Base-by-base conservation (phyloP, 495 filamentous ascomycete species). In the Delitschia confertaspora region DNA sequence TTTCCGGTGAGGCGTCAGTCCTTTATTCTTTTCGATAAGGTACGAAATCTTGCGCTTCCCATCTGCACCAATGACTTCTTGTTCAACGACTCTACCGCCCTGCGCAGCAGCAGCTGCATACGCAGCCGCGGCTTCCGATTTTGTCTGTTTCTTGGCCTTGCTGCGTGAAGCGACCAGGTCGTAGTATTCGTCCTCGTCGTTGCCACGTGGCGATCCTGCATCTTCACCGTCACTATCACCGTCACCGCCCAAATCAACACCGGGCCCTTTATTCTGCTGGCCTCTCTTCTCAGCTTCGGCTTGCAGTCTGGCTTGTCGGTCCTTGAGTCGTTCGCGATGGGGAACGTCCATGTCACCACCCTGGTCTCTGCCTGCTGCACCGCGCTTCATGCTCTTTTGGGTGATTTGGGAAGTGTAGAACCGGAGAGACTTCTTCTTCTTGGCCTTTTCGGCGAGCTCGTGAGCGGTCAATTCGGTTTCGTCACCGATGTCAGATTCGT, bases 391-490 rank as follows among this genome's bases (percentile, higher is more conserved):
- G 42, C 82, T 74, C 63, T 94, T 95, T 59, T 94, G 88, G 20
- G 84, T 81, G 42, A 96, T 83, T 58, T 96, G 91, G 4, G 86
- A 91, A 18, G 93, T 95, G 72, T 98, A 95, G 67, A 98, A 98
- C 40, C 85, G 80, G 27, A 98, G 76, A 47, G 72, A 83, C 65
- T 88, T 91, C 70, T 88, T 93, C 55, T 82, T 80, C 35, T 72
- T 69, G 3, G 78, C 83, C 65, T 96, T 98, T 47, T 91, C 84
- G 37, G 80, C 82, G 0, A 82, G 80, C 44, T 85, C 81, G 20
- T 69, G 62, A 1, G 72, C 62, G 14, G 74, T 76, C 33, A 85
- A 69, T 18, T 67, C 60, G 24, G 69, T 69, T 54, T 80, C 78
- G 37, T 85, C 82, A 43, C 78, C 80, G 32, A 85, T 75, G 59